These are phyloP conservation scores for Physcomitrium patens DNA, from an alignment of 225 moss, liverwort and hornwort genomes.

Conservation along the genomic window DNA sequence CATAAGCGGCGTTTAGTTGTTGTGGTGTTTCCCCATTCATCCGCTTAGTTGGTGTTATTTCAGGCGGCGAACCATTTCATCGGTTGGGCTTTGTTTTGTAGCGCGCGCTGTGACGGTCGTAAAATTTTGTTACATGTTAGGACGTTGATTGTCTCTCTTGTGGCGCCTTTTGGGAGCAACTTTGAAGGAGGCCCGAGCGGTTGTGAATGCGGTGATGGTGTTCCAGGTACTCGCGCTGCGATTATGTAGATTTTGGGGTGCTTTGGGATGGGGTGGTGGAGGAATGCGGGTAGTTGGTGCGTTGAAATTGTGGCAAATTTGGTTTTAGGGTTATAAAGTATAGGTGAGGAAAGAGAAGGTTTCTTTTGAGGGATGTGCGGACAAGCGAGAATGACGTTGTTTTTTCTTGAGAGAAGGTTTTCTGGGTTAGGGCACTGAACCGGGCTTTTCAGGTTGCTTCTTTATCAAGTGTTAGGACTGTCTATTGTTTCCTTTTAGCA, in stretches of 20 bases:
- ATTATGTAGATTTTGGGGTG: conserved; percentile 19
- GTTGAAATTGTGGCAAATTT: conserved; percentile 10
- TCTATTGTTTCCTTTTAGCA: background rate
- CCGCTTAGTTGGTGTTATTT: no score
- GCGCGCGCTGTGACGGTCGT: no score
- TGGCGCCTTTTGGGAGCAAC: no score
- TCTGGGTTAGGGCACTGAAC: conserved; percentile 12
- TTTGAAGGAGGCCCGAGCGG: no score
- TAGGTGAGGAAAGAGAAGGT: background rate
- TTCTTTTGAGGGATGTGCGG: background rate
- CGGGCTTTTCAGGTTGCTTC: background rate
- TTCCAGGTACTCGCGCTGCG: conserved; percentile 7
- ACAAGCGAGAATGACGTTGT: background rate
- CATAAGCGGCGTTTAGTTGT: no score
- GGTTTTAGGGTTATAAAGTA: conserved; percentile 35
- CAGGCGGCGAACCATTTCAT: no score
- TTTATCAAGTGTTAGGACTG: background rate
- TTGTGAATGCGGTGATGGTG: background rate
- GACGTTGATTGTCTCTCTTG: no score
- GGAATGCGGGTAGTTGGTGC: conserved; percentile 3
- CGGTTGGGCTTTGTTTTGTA: no score
- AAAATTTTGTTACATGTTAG: no score
- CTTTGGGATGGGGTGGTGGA: background rate
- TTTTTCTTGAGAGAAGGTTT: background rate
- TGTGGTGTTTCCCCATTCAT: no score